phyloP scores from a whole-genome alignment of 805 yeast genomes.

The Vanderwaltozyma tropicalis region DNA sequence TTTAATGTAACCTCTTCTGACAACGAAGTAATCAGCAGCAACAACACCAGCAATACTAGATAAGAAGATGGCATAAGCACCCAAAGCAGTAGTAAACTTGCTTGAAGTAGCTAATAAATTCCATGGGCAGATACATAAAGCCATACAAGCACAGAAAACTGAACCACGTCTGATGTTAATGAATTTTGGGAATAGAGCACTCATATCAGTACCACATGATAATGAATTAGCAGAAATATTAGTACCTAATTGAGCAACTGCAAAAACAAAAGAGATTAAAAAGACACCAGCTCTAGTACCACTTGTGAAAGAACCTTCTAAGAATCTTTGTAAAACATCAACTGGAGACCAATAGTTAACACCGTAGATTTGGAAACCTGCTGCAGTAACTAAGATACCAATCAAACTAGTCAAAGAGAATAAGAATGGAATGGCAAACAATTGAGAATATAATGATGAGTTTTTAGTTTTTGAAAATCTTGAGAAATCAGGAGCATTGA shows the following conservation, averaged over 20 bases:
- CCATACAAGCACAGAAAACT: conserved; percentile 56
- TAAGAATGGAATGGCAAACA: conserved; percentile 54
- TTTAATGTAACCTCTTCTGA: conserved; percentile 57
- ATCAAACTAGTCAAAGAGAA: conserved; percentile 68
- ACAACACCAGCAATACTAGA: conserved; percentile 71
- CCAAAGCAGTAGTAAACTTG: conserved; percentile 61
- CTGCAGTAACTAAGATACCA: conserved; percentile 71
- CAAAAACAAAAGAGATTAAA: conserved; percentile 51
- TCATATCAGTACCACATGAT: conserved; percentile 48
- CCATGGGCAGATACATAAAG: conserved; percentile 72
- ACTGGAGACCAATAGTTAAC: conserved; percentile 37
- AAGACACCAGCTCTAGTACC: conserved; percentile 70
- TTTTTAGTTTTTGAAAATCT: conserved; percentile 53
- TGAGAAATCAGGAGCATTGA: conserved; percentile 77
- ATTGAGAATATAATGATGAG: conserved; percentile 40
- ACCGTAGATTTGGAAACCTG: conserved; percentile 38
- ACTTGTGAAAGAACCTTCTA: conserved; percentile 27
- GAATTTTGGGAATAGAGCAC: conserved; percentile 47
- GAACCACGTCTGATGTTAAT: conserved; percentile 53
- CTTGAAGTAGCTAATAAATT: conserved; percentile 51
- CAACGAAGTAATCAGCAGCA: conserved; percentile 44
- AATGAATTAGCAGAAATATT: conserved; percentile 62
- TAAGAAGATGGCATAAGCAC: conserved; percentile 70
- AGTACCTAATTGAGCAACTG: conserved; percentile 66
- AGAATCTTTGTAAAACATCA: conserved; percentile 47